These are phyloP conservation scores for Tremella mesenterica DNA, from an alignment of 768 basidiomycete species.

Conservation along the genomic window DNA sequence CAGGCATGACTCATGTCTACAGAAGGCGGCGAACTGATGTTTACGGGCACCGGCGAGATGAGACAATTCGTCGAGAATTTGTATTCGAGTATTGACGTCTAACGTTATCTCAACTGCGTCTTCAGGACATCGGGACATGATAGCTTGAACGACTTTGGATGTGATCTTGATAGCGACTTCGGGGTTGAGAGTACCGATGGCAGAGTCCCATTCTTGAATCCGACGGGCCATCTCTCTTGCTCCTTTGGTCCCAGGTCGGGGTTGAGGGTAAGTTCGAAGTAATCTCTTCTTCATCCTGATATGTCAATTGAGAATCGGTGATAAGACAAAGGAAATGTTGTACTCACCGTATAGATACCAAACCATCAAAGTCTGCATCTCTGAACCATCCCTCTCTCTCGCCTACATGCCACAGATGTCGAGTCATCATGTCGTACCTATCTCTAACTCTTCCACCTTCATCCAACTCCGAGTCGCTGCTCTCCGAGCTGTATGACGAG, in stretches of 20 bases:
- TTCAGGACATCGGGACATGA: slow-evolving; percentile 35
- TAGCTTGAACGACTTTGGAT: slow-evolving; percentile 37
- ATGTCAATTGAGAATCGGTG: slow-evolving; percentile 7
- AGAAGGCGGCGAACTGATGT: slow-evolving; percentile 82
- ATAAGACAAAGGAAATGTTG: neutral
- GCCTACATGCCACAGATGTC: slow-evolving; percentile 36
- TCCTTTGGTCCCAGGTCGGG: slow-evolving; percentile 17
- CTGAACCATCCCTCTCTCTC: slow-evolving; percentile 40
- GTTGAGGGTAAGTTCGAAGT: slow-evolving; percentile 28
- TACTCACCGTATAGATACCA: slow-evolving; percentile 39
- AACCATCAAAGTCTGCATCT: slow-evolving; percentile 35
- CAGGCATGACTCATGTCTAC: slow-evolving; percentile 73
- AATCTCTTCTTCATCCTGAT: slow-evolving; percentile 28
- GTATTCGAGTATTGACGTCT: slow-evolving; percentile 72
- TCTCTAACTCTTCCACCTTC: slow-evolving; percentile 19
- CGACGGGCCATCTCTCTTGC: slow-evolving; percentile 21
- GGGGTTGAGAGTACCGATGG: slow-evolving; percentile 35
- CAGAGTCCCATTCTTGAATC: slow-evolving; percentile 39
- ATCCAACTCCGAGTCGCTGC: slow-evolving; percentile 18
- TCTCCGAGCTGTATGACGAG: slow-evolving; percentile 4
- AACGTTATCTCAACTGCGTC: slow-evolving; percentile 47
- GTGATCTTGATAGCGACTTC: slow-evolving; percentile 42
- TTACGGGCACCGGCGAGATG: slow-evolving; percentile 71
- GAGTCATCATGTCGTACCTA: slow-evolving; percentile 38
- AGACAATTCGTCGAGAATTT: slow-evolving; percentile 69